These are phyloP conservation scores for Populus tremula DNA, from an alignment of 345 rosid genomes.

Conservation along the genomic window DNA sequence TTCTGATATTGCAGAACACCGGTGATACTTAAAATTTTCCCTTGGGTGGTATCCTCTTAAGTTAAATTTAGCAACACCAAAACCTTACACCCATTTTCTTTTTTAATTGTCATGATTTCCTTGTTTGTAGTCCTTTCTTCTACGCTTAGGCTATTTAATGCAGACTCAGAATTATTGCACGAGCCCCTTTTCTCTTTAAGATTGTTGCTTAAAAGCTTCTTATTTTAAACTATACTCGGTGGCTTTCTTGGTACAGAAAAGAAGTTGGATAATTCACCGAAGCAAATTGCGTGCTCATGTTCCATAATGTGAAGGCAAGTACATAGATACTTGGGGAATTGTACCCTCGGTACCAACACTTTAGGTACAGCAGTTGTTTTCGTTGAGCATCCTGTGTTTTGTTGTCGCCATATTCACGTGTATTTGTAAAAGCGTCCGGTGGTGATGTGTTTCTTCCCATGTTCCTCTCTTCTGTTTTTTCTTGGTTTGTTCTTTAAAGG, in stretches of 20 bases:
- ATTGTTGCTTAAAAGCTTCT: not conserved
- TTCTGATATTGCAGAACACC: not conserved
- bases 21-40: not conserved
- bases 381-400: constrained; percentile 16
- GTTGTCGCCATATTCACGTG: constrained; percentile 25
- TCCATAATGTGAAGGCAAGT: constrained; percentile 58
- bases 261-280: constrained; percentile 72
- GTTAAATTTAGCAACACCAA: not conserved
- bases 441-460: constrained; percentile 17
- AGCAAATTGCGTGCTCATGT: constrained; percentile 76
- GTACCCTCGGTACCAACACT: constrained; percentile 29
- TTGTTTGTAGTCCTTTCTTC: not conserved
- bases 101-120: not conserved
- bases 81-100: not conserved
- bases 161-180: not conserved
- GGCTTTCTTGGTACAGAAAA: constrained; percentile 56
- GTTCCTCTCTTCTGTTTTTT: not conserved
- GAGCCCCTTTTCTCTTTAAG: not conserved
- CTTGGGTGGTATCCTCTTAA: not conserved
- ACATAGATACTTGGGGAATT: constrained; percentile 25
- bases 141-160: not conserved
- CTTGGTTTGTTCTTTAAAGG: constrained; percentile 2
- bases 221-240: constrained; percentile 8
- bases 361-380: constrained; percentile 40
- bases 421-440: constrained; percentile 11